Evolutionary conservation across 805 yeast genomes (phyloP).

Genomic region (Kazachstania africana): DNA sequence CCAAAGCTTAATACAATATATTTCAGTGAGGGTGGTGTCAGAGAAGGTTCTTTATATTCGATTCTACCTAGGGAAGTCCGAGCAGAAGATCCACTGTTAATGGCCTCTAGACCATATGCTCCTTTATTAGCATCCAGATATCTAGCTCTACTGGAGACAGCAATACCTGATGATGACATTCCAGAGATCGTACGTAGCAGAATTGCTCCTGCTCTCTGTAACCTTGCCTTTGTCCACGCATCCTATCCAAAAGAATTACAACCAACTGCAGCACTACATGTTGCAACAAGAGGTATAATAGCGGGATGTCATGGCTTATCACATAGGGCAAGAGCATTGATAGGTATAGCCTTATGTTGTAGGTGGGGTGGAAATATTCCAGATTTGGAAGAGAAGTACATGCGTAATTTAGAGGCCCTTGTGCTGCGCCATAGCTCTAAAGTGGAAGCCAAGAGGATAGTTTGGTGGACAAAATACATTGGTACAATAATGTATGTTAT

Average conservation of each 20-base stretch:
- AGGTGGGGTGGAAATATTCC: conserved; percentile 78
- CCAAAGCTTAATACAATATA: conserved; percentile 52
- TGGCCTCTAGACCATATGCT: conserved; percentile 63
- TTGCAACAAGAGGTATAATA: conserved; percentile 63
- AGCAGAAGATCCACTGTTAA: conserved; percentile 54
- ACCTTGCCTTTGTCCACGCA: conserved; percentile 64
- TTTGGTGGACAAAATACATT: conserved; percentile 65
- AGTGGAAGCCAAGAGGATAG: conserved; percentile 34
- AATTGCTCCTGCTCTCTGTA: conserved; percentile 60
- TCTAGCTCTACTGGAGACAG: conserved; percentile 39
- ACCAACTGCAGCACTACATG: conserved; percentile 60
- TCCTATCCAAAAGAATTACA: conserved; percentile 69
- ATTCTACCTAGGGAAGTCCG: conserved; percentile 46
- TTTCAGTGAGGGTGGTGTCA: conserved; percentile 66
- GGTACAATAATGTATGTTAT: conserved; percentile 68
- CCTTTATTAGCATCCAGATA: conserved; percentile 52
- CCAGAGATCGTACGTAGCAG: conserved; percentile 48
- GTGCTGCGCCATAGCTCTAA: conserved; percentile 36
- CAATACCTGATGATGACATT: conserved; percentile 44
- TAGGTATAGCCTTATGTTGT: conserved; percentile 65
- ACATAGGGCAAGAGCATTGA: conserved; percentile 56
- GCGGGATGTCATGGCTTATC: conserved; percentile 69
- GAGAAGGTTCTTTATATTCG: conserved; percentile 65
- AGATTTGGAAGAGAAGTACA: conserved; percentile 37
- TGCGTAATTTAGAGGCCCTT: conserved; percentile 35